Evolutionary conservation across 495 filamentous ascomycete species (phyloP).

Genomic region (Lophiostoma macrostomum): DNA sequence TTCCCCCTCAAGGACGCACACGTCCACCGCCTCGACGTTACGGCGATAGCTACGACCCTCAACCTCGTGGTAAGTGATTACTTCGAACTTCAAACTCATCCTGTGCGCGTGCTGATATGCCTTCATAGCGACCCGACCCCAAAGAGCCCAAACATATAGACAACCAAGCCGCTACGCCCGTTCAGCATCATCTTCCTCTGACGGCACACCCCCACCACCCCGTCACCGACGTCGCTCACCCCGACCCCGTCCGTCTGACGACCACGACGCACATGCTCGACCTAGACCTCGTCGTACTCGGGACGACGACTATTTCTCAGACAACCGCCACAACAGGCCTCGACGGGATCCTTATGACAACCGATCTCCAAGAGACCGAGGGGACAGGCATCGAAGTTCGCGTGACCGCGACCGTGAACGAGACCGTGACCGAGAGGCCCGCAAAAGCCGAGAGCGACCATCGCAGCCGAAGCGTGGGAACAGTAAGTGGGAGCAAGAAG

Average conservation of each 20-base stretch:
- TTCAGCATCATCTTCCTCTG: background rate
- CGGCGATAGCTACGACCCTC: background rate
- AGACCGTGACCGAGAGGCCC: constrained; percentile 1
- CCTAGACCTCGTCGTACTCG: background rate
- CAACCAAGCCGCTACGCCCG: background rate
- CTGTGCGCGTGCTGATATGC: background rate
- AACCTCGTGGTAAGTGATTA: background rate
- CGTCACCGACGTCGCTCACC: background rate
- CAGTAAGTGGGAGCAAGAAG: constrained; percentile 10
- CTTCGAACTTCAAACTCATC: background rate
- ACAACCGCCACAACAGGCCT: constrained; percentile 11
- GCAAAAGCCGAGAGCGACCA: background rate
- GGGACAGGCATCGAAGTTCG: too few relatives aligned
- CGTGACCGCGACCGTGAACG: background rate
- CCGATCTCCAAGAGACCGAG: background rate
- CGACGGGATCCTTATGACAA: constrained; percentile 10
- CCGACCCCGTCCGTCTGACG: background rate
- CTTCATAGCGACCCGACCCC: background rate
- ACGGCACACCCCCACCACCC: background rate
- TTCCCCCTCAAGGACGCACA: background rate
- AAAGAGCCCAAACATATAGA: too few relatives aligned
- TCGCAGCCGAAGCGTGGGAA: background rate
- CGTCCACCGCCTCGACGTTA: constrained; percentile 3
- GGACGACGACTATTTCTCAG: constrained; percentile 15
- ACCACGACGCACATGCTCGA: background rate